Evolutionary conservation across 1,139 yeast genomes (phyloP).

Genomic region (Yarrowia galli): DNA sequence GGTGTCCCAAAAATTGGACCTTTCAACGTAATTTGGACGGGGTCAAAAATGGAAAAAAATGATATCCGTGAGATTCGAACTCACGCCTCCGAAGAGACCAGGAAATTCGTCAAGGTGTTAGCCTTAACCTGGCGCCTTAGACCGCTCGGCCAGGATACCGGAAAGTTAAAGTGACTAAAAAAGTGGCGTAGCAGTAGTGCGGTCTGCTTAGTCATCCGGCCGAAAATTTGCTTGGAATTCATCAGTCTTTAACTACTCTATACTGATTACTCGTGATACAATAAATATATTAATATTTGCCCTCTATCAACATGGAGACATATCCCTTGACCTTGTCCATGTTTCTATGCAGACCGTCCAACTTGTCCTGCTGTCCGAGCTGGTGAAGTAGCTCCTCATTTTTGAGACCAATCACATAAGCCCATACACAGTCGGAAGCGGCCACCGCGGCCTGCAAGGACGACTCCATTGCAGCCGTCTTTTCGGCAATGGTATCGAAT

Average conservation of each 20-base stretch:
- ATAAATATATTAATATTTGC: conserved; percentile 21
- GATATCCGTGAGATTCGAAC: conserved; percentile 29
- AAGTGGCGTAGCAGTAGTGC: neutral
- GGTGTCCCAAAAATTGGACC: no score
- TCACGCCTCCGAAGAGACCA: conserved; percentile 30
- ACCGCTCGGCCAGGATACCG: conserved; percentile 29
- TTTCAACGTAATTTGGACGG: no score
- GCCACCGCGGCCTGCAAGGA: conserved; percentile 29
- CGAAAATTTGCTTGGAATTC: neutral
- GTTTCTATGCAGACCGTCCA: conserved; percentile 24
- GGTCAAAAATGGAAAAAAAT: neutral
- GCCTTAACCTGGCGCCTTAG: conserved; percentile 30
- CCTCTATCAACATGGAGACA: conserved; percentile 28
- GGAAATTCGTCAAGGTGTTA: conserved; percentile 25
- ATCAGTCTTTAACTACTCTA: no score
- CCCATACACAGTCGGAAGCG: conserved; percentile 29
- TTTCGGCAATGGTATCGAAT: conserved; percentile 31
- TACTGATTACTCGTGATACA: no score
- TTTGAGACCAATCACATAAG: conserved; percentile 29
- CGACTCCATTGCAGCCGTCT: conserved; percentile 18
- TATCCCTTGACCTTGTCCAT: conserved; percentile 32
- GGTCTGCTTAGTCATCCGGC: neutral
- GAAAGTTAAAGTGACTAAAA: neutral
- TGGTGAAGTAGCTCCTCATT: conserved; percentile 15
- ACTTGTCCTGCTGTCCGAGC: conserved; percentile 24